Conservation (phyloP, 2,329 filamentous ascomycete species). For the Truncatella angustata region DNA sequence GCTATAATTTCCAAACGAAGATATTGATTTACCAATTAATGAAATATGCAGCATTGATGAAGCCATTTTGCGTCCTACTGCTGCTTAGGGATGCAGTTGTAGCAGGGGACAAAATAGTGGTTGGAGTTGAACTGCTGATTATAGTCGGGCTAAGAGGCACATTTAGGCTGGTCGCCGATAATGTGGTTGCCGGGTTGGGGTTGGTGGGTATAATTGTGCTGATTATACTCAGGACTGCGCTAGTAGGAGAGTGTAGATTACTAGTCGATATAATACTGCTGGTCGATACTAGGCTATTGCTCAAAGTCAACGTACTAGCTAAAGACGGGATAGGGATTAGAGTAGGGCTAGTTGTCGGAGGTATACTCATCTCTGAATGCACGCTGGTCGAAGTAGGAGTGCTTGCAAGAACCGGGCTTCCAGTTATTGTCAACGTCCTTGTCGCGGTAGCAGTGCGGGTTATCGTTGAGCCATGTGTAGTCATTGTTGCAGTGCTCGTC, state of each 20-base stretch:
- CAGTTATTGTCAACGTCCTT: not conserved
- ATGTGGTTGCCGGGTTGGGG: not conserved
- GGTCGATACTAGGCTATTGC: not conserved
- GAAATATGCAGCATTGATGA: constrained; percentile 2
- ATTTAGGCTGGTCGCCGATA: not conserved
- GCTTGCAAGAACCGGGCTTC: not conserved
- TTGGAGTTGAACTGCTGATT: not conserved
- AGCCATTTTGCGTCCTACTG: not conserved
- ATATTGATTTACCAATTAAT: not conserved
- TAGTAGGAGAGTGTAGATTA: not conserved
- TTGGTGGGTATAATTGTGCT: not conserved
- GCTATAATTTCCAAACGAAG: not conserved
- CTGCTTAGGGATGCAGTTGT: not conserved
- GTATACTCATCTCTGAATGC: no score
- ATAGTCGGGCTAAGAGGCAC: not conserved
- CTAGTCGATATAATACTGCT: not conserved
- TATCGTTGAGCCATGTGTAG: no score
- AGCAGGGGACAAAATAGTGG: not conserved
- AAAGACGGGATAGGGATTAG: no score
- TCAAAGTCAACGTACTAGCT: no score
- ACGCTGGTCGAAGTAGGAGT: not conserved
- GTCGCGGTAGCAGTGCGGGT: not conserved
- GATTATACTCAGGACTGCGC: not conserved
- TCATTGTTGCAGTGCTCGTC: no score
- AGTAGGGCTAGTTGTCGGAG: no score